Evolutionary conservation across 305 asterid genomes (phyloP).

Genomic region (Euphrasia arctica): DNA sequence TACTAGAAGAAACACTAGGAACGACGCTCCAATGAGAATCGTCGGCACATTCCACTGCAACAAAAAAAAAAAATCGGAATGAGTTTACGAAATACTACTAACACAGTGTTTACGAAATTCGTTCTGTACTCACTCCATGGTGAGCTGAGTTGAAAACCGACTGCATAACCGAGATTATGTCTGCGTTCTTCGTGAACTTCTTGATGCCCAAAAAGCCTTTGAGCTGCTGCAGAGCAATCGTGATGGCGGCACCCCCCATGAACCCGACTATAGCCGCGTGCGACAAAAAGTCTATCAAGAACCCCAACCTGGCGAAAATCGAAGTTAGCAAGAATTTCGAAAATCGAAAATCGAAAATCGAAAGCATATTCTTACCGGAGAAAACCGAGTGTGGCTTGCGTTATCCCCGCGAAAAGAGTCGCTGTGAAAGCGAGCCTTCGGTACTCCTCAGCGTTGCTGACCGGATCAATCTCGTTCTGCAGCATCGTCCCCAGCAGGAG

Average conservation of each 20-base stretch:
- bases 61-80: not conserved
- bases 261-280: conserved; percentile 90
- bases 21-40: conserved; percentile 49
- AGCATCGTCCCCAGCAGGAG: conserved; percentile 64
- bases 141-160: conserved; percentile 51
- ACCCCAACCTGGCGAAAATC: conserved; percentile 89
- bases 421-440: conserved; percentile 78
- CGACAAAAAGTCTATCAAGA: conserved; percentile 77
- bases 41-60: conserved; percentile 68
- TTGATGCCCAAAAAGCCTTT: conserved; percentile 69
- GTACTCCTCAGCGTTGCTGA: conserved; percentile 41
- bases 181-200: conserved; percentile 59
- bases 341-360: not conserved
- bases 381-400: conserved; percentile 68
- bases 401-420: conserved; percentile 75
- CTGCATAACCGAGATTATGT: conserved; percentile 65
- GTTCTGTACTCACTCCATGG: conserved; percentile 54
- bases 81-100: no score
- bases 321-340: no score
- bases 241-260: conserved; percentile 91
- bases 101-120: no score
- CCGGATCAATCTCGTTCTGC: conserved; percentile 54
- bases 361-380: conserved; percentile 41
- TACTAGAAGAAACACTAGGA: conserved; percentile 53
- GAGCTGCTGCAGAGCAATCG: conserved; percentile 81